Conservation (phyloP, 768 basidiomycete genomes). For the Trametes sanguinea region DNA sequence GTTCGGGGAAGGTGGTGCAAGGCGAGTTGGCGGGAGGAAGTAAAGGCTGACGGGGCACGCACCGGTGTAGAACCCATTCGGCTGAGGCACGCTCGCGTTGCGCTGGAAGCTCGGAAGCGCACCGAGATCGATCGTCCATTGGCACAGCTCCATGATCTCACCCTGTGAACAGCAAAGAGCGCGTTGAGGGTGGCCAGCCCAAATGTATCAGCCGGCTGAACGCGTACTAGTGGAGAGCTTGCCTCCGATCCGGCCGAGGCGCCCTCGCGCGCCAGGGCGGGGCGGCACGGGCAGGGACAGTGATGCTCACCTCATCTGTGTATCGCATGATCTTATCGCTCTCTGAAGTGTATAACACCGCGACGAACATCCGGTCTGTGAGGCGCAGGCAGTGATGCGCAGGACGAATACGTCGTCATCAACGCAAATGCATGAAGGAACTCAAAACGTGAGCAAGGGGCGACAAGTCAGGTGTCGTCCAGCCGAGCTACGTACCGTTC, state of each 20-base stretch:
- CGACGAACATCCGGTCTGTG: constrained; percentile 76
- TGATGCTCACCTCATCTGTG: constrained; percentile 63
- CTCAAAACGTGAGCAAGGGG: constrained; percentile 3
- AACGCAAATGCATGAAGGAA: not conserved
- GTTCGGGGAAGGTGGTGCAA: not conserved
- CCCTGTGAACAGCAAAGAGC: constrained; percentile 41
- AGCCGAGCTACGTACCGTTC: constrained; percentile 42
- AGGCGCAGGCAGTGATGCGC: not conserved
- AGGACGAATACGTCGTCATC: not conserved
- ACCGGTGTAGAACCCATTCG: constrained; percentile 81
- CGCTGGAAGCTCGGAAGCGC: constrained; percentile 78
- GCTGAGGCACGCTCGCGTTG: constrained; percentile 57
- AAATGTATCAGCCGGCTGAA: not conserved
- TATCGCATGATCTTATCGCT: constrained; percentile 78
- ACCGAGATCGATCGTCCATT: constrained; percentile 86
- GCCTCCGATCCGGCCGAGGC: constrained; percentile 27
- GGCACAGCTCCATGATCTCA: constrained; percentile 72
- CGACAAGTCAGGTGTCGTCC: not conserved
- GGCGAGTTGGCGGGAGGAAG: not conserved
- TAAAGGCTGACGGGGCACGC: constrained; percentile 23
- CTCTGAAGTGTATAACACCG: constrained; percentile 80
- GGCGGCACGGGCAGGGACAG: constrained; percentile 8
- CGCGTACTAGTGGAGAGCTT: not conserved
- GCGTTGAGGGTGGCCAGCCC: not conserved
- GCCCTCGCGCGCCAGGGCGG: constrained; percentile 1